These are phyloP conservation scores for Carex littledalei DNA, from an alignment of 176 grass and related monocot genomes.

Conservation along the genomic window DNA sequence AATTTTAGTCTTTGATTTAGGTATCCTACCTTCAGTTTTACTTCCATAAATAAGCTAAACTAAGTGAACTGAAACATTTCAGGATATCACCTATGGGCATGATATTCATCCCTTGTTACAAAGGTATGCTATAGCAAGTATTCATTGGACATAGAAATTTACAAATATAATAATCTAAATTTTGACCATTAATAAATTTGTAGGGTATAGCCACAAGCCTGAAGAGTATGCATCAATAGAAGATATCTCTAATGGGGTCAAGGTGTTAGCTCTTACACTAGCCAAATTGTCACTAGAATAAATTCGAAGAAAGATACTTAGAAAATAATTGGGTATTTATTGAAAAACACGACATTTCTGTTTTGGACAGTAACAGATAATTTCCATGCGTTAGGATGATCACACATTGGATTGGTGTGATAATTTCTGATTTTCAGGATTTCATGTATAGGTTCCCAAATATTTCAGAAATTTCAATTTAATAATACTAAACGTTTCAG, in stretches of 20 bases:
- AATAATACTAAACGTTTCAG: too few relatives aligned
- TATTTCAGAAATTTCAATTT: too few relatives aligned
- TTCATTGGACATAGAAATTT: neutral
- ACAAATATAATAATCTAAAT: neutral
- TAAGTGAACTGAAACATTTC: constrained; percentile 26
- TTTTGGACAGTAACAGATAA: too few relatives aligned
- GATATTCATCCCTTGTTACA: constrained; percentile 98
- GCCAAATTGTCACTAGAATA: constrained; percentile 70
- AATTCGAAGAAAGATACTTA: neutral
- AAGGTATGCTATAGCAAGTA: constrained; percentile 46
- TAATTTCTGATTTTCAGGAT: too few relatives aligned
- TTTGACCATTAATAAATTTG: constrained; percentile 16
- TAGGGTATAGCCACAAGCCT: constrained; percentile 95
- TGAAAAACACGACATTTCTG: too few relatives aligned
- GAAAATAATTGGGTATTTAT: neutral
- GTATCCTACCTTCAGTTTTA: neutral
- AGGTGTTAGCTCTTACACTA: constrained; percentile 75
- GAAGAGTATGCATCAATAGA: constrained; percentile 71
- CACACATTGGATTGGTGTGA: too few relatives aligned
- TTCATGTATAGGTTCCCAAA: too few relatives aligned
- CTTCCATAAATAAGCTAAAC: neutral
- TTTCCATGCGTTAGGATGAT: too few relatives aligned
- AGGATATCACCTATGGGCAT: constrained; percentile 95
- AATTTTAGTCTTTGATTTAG: neutral
- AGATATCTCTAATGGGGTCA: constrained; percentile 75